Percentiles rank a stretch among this genome's conserved stretches.
Conservation (phyloP, 495 filamentous ascomycete species). For the Cercophora scortea region DNA sequence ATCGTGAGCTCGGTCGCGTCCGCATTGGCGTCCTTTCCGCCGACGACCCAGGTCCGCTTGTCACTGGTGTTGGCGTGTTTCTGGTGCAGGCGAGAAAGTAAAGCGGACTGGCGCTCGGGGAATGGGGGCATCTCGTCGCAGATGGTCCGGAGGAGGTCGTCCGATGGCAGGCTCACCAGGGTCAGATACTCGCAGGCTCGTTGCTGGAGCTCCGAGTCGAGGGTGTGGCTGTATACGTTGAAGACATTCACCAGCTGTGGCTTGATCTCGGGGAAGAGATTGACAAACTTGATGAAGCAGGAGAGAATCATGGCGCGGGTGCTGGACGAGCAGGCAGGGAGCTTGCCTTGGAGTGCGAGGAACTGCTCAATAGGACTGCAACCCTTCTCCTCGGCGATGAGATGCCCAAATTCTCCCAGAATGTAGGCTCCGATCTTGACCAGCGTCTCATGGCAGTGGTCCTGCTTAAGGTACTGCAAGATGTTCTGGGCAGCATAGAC, state of each 20-base stretch:
- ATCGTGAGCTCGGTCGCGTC: constrained; percentile 74
- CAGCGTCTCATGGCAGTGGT: constrained; percentile 90
- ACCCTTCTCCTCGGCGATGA: constrained; percentile 88
- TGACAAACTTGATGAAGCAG: constrained; percentile 94
- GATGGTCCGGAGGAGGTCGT: constrained; percentile 89
- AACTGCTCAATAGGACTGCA: constrained; percentile 98
- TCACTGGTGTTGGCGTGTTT: constrained; percentile 87
- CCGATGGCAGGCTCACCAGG: constrained; percentile 75
- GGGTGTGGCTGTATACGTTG: constrained; percentile 82
- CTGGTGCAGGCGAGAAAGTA: constrained; percentile 87
- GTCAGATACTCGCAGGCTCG: constrained; percentile 92
- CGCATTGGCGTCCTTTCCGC: constrained; percentile 84
- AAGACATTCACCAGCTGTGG: constrained; percentile 88
- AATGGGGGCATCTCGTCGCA: constrained; percentile 99
- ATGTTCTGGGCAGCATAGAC: constrained; percentile 93
- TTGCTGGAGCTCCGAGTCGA: constrained; percentile 94
- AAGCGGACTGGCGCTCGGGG: constrained; percentile 84
- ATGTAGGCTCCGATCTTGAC: constrained; percentile 97
- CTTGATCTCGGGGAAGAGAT: constrained; percentile 98
- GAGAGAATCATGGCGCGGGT: constrained; percentile 92
- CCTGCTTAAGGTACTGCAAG: constrained; percentile 79
- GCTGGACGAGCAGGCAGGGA: constrained; percentile 78
- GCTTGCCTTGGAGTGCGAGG: constrained; percentile 82
- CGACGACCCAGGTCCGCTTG: constrained; percentile 92
- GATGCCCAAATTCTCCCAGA: constrained; percentile 92